phyloP scores from a whole-genome alignment of 1,284 basidiomycete species.

The Somion occarium region DNA sequence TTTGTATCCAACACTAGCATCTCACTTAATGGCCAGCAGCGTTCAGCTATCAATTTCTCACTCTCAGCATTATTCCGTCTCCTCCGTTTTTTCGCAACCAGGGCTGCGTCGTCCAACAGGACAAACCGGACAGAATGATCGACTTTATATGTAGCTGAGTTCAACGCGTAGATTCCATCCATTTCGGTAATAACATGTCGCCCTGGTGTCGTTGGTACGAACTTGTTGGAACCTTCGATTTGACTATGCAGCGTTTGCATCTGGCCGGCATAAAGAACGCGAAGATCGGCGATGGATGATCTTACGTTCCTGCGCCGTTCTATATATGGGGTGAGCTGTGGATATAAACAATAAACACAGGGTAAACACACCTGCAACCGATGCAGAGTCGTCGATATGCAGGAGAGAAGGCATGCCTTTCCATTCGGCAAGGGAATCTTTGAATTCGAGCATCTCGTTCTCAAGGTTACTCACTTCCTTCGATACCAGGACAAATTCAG shows the following conservation, averaged over 20 bases:
- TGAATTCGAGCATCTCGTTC: constrained; percentile 97
- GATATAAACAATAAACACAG: constrained; percentile 14
- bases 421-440: constrained; percentile 92
- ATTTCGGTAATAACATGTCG: constrained; percentile 89
- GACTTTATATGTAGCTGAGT: constrained; percentile 94
- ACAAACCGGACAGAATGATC: constrained; percentile 87
- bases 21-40: constrained; percentile 89
- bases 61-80: constrained; percentile 43
- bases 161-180: constrained; percentile 80
- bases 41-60: constrained; percentile 82
- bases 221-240: constrained; percentile 96
- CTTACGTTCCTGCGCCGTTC: constrained; percentile 69
- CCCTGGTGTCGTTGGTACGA: constrained; percentile 85
- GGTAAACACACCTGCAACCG: constrained; percentile 38
- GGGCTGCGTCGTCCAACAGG: constrained; percentile 85
- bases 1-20: constrained; percentile 94
- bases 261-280: constrained; percentile 91
- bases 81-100: constrained; percentile 71
- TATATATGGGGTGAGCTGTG: constrained; percentile 8
- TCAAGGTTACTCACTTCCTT: constrained; percentile 97
- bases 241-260: constrained; percentile 88
- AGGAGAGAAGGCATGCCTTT: constrained; percentile 91
- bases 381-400: constrained; percentile 78
- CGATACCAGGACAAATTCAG: constrained; percentile 93
- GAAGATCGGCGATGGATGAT: constrained; percentile 89